Conservation (phyloP, 768 basidiomycete species). For the Tylopilus plumbeoviolaceoides region DNA sequence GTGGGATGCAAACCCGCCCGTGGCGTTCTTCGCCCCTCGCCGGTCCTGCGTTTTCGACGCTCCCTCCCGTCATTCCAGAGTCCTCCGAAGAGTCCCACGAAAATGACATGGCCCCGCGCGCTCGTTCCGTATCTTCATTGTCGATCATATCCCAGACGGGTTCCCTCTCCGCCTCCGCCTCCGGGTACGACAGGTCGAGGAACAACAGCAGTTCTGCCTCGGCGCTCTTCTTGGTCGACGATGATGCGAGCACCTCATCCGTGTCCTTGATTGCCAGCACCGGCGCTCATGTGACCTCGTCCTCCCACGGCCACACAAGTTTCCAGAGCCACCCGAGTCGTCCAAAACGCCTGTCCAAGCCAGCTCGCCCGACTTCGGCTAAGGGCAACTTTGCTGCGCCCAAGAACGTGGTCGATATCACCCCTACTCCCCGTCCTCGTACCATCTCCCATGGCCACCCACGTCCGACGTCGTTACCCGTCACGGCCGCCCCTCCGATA, state of each 20-base stretch:
- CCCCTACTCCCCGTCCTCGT: slow-evolving; percentile 21
- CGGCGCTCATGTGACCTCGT: slow-evolving; percentile 10
- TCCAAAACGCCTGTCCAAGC: slow-evolving; percentile 12
- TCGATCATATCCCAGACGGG: slow-evolving; percentile 17
- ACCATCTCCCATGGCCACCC: slow-evolving; percentile 15
- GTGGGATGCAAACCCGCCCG: slow-evolving; percentile 21
- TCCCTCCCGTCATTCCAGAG: slow-evolving; percentile 23
- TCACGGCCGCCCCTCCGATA: background rate
- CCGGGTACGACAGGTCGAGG: slow-evolving; percentile 14
- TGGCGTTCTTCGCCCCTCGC: slow-evolving; percentile 31
- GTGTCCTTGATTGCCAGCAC: slow-evolving; percentile 12
- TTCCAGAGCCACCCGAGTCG: background rate
- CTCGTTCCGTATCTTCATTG: slow-evolving; percentile 10
- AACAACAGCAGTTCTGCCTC: slow-evolving; percentile 9
- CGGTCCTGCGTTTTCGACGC: slow-evolving; percentile 21
- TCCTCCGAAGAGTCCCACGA: slow-evolving; percentile 19
- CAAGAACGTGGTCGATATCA: slow-evolving; percentile 3
- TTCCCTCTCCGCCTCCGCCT: slow-evolving; percentile 12
- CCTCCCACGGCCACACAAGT: slow-evolving; percentile 17
- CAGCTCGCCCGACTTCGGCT: slow-evolving; percentile 8
- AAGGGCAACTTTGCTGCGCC: background rate
- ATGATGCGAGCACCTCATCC: slow-evolving; percentile 23
- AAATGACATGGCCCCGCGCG: background rate
- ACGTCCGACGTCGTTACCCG: slow-evolving; percentile 18
- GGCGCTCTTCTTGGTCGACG: slow-evolving; percentile 8